Evolutionary conservation across 2,329 filamentous ascomycete genomes (phyloP).

Genomic region (Trichoderma sp.): DNA sequence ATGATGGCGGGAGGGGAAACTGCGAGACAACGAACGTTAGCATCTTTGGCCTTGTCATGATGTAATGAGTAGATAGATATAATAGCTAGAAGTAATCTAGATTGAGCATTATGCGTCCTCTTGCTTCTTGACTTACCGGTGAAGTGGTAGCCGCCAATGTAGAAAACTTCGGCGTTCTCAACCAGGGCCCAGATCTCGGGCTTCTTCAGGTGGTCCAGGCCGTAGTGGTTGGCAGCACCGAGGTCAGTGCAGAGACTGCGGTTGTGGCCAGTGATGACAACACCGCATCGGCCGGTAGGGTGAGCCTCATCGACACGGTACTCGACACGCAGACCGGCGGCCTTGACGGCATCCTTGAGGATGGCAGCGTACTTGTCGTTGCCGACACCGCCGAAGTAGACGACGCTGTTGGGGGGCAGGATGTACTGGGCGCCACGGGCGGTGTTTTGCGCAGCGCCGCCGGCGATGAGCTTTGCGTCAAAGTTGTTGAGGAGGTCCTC

Average conservation of each 20-base stretch:
- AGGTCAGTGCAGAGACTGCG: constrained; percentile 93
- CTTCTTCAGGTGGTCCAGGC: constrained; percentile 86
- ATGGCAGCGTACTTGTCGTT: constrained; percentile 94
- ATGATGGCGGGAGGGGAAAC: constrained; percentile 89
- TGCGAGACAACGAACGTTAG: constrained; percentile 23
- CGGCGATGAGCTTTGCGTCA: constrained; percentile 90
- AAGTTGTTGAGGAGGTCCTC: constrained; percentile 92
- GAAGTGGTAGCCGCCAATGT: constrained; percentile 95
- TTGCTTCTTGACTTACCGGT: constrained; percentile 50
- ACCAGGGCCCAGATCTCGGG: constrained; percentile 90
- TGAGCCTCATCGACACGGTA: constrained; percentile 85
- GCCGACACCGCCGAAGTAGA: constrained; percentile 92
- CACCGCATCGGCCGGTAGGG: constrained; percentile 90
- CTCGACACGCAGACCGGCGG: constrained; percentile 87
- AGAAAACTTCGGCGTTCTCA: constrained; percentile 84
- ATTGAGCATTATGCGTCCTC: not conserved
- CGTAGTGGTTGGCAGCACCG: constrained; percentile 95
- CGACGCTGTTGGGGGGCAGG: constrained; percentile 81
- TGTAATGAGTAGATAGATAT: not conserved
- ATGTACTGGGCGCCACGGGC: constrained; percentile 96
- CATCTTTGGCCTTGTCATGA: not conserved
- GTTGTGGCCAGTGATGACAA: constrained; percentile 95
- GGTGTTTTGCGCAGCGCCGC: constrained; percentile 96
- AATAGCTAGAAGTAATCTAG: not conserved
- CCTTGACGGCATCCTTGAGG: constrained; percentile 79